These are phyloP conservation scores for Penicillium polonicum DNA, from an alignment of 2,329 filamentous ascomycete species.

Conservation along the genomic window DNA sequence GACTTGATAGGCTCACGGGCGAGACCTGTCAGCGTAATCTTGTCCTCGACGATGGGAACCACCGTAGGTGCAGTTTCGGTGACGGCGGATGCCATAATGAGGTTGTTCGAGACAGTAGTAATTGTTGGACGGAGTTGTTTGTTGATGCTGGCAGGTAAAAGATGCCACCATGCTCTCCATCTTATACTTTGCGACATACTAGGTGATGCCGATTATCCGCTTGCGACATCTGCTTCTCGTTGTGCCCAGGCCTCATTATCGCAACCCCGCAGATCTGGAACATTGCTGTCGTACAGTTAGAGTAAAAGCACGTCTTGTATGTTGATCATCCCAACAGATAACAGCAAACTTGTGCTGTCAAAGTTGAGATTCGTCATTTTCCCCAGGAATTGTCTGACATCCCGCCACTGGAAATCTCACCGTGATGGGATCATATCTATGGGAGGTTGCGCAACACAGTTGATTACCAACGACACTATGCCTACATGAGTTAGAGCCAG, in stretches of 20 bases:
- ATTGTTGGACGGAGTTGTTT: background rate
- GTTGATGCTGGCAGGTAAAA: background rate
- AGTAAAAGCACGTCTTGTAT: constrained; percentile 5
- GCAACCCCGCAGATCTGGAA: constrained; percentile 2
- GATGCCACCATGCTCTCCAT: accelerated
- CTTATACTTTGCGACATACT: background rate
- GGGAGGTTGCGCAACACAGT: constrained; percentile 11
- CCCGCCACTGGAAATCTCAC: constrained; percentile 1
- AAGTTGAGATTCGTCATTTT: constrained; percentile 8
- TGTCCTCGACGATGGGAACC: constrained; percentile 18
- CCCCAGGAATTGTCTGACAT: constrained; percentile 15
- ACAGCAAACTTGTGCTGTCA: background rate
- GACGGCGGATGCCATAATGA: constrained; percentile 24
- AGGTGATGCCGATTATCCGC: constrained; percentile 4
- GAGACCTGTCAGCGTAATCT: constrained; percentile 14
- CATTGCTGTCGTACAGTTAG: constrained; percentile 3
- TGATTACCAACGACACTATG: background rate
- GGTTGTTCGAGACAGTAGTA: background rate
- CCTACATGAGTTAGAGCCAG: background rate
- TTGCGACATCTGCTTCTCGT: background rate
- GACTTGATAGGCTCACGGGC: constrained; percentile 37
- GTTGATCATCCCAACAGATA: background rate
- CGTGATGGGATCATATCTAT: constrained; percentile 3
- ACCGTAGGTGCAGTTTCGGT: constrained; percentile 17
- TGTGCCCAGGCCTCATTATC: background rate